Conservation (phyloP, 1,284 basidiomycete species). For the Ustilago tritici region DNA sequence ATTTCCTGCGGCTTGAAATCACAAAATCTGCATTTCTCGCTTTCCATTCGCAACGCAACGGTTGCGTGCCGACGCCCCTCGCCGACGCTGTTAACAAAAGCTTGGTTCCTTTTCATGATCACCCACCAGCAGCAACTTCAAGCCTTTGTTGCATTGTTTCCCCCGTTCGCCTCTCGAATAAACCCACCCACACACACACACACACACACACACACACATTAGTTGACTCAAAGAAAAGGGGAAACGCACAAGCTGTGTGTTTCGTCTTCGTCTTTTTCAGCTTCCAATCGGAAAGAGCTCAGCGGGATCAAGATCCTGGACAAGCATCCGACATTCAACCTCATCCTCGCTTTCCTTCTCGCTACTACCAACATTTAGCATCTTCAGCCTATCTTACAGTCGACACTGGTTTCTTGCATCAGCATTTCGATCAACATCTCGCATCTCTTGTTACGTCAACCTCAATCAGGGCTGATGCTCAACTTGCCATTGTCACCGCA, state of each 20-base stretch:
- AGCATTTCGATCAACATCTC: neutral
- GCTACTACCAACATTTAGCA: neutral
- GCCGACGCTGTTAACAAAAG: neutral
- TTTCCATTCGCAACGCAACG: constrained; percentile 1
- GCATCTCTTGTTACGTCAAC: neutral
- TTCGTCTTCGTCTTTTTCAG: neutral
- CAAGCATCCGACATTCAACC: neutral
- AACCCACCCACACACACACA: neutral
- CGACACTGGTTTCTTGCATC: neutral
- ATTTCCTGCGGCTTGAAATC: neutral
- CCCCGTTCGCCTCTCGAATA: neutral
- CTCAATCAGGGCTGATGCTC: neutral
- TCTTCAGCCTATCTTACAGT: neutral
- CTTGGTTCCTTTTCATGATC: constrained; percentile 13
- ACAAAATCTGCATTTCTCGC: neutral
- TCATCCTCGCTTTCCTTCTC: neutral
- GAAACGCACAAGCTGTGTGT: neutral
- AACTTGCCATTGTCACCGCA: neutral
- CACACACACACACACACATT: neutral
- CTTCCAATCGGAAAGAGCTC: neutral
- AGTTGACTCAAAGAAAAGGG: neutral
- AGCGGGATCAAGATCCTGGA: neutral
- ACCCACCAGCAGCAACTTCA: constrained; percentile 8
- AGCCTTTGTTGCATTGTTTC: neutral
- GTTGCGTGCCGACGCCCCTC: neutral